A percentile compares a stretch with the other conserved stretches of the same genome.
phyloP scores from a whole-genome alignment of 2,329 filamentous ascomycete genomes.

The Aureobasidium sp. region DNA sequence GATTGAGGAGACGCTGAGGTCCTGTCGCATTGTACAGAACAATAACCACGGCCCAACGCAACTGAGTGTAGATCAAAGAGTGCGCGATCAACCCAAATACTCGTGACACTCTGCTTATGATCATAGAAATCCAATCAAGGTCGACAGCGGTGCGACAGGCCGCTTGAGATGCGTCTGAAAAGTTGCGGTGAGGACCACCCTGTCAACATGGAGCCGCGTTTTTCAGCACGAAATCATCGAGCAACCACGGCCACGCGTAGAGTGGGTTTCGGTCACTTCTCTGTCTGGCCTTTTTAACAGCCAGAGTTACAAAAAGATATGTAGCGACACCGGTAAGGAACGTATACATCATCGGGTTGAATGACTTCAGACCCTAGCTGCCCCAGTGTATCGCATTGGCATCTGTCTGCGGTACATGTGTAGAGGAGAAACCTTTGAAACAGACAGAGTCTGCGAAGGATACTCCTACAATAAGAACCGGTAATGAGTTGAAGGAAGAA shows the following conservation, averaged over 20 bases:
- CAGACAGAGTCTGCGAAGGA: not conserved
- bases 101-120: too few relatives aligned
- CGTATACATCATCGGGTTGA: slow-evolving; percentile 9
- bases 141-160: too few relatives aligned
- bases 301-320: not conserved
- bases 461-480: slow-evolving; percentile 13
- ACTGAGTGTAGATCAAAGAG: too few relatives aligned
- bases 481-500: slow-evolving; percentile 14
- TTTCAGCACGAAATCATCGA: too few relatives aligned
- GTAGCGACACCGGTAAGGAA: slow-evolving; percentile 13
- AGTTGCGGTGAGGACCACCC: too few relatives aligned
- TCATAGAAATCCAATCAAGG: too few relatives aligned
- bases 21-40: too few relatives aligned
- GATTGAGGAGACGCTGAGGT: too few relatives aligned
- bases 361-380: slow-evolving; percentile 13
- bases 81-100: too few relatives aligned
- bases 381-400: slow-evolving; percentile 11
- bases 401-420: slow-evolving; percentile 12
- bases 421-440: slow-evolving; percentile 9
- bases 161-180: too few relatives aligned
- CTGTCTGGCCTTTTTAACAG: not conserved
- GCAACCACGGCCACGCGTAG: not conserved
- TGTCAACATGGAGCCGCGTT: too few relatives aligned
- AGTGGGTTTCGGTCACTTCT: not conserved
- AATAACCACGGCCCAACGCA: too few relatives aligned